A percentile compares a stretch with the other conserved stretches of the same genome.
These are phyloP conservation scores for Thozetella sp. DNA, from an alignment of 495 filamentous ascomycete species.

Conservation along the genomic window DNA sequence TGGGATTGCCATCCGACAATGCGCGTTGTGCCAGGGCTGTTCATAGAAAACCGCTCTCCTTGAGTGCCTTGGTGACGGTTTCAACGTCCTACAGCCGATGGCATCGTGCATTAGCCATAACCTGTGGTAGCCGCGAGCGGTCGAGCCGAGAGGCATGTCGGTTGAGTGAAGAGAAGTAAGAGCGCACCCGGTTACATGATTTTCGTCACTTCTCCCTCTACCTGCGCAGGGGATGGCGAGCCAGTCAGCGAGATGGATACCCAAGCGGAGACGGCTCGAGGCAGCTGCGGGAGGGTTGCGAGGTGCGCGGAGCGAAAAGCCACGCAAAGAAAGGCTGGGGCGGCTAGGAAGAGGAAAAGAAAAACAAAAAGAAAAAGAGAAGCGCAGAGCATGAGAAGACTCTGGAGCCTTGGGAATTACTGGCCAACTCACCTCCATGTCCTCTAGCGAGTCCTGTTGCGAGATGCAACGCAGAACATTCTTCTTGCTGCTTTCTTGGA, in stretches of 20 bases:
- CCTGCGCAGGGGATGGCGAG: conserved; percentile 61
- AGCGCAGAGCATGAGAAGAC: conserved; percentile 5
- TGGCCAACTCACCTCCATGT: conserved; percentile 85
- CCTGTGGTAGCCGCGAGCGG: conserved; percentile 8
- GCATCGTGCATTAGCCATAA: conserved; percentile 21
- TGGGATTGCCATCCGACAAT: conserved; percentile 8
- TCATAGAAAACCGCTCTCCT: conserved; percentile 40
- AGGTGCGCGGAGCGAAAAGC: conserved; percentile 9
- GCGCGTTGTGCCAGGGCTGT: conserved; percentile 6
- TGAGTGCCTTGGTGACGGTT: conserved; percentile 32
- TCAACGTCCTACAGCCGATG: conserved; percentile 30
- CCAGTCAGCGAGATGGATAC: conserved; percentile 56
- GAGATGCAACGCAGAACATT: conserved; percentile 93
- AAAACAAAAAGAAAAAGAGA: conserved; percentile 6
- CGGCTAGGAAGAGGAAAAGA: neutral
- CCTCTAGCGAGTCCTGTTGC: conserved; percentile 92
- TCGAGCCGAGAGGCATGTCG: conserved; percentile 3
- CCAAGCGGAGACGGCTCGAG: conserved; percentile 2
- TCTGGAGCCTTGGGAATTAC: neutral
- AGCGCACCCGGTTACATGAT: conserved; percentile 71
- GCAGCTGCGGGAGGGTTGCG: neutral
- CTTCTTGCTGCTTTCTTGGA: conserved; percentile 99
- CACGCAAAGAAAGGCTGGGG: conserved; percentile 3
- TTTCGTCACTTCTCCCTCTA: conserved; percentile 95
- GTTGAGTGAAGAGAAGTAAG: conserved; percentile 16